A percentile compares a stretch with the other conserved stretches of the same genome.
Evolutionary conservation across 371 early-diverging fungal species (phyloP).

Genomic region (Entomophthora muscae): DNA sequence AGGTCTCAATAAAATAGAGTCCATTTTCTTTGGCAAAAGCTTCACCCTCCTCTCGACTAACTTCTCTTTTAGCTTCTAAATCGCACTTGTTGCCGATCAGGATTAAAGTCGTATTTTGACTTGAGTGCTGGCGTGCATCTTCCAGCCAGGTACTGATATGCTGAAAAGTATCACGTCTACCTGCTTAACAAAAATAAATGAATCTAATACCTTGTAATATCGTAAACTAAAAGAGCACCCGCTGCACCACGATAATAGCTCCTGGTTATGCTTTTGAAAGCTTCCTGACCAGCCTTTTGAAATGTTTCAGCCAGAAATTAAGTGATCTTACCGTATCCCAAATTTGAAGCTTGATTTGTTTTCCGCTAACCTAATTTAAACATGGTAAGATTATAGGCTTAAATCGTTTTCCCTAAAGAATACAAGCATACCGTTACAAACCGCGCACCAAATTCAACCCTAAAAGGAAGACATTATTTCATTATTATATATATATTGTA

Average conservation of each 20-base stretch:
- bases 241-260: constrained; percentile 97
- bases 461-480: constrained; percentile 12
- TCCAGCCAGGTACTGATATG: constrained; percentile 85
- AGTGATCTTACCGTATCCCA: constrained; percentile 91
- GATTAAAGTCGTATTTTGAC: constrained; percentile 76
- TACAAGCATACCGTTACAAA: constrained; percentile 39
- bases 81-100: constrained; percentile 93
- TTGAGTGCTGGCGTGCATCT: constrained; percentile 72
- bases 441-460: constrained; percentile 68
- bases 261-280: constrained; percentile 88
- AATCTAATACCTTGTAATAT: constrained; percentile 48
- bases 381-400: too few relatives aligned
- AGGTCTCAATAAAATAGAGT: constrained; percentile 82
- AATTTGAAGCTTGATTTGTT: constrained; percentile 88
- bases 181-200: too few relatives aligned
- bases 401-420: too few relatives aligned
- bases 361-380: constrained; percentile 50
- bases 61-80: constrained; percentile 60
- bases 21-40: constrained; percentile 69
- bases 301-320: not conserved
- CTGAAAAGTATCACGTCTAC: constrained; percentile 73
- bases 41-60: constrained; percentile 74
- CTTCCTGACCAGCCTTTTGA: constrained; percentile 77
- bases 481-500: too few relatives aligned
- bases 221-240: constrained; percentile 77